Conservation (phyloP, 2,329 filamentous ascomycete genomes). For the Metarhizium sp. region DNA sequence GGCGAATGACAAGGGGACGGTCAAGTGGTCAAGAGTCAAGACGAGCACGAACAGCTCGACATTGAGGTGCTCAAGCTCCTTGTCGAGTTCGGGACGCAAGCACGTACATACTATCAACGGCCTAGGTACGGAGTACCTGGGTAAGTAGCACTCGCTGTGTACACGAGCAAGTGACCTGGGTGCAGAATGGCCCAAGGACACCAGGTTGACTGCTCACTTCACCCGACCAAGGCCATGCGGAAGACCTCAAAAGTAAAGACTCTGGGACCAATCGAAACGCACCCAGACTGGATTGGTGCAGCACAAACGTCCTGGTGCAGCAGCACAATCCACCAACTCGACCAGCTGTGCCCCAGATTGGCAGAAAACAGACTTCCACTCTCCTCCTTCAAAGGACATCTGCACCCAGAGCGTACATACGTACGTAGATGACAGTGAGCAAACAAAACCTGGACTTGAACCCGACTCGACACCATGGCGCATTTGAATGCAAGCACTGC, state of each 20-base stretch:
- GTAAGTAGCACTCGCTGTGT: too few species aligned
- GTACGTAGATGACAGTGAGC: too few species aligned
- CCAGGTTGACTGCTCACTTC: too few species aligned
- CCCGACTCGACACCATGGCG: background rate
- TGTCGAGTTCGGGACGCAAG: too few species aligned
- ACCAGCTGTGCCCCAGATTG: background rate
- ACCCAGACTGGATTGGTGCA: background rate
- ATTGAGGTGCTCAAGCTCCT: too few species aligned
- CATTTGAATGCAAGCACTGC: background rate
- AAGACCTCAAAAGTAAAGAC: background rate
- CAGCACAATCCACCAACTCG: background rate
- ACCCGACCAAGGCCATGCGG: background rate
- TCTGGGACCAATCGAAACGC: background rate
- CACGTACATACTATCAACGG: too few species aligned
- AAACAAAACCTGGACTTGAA: background rate
- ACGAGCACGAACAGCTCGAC: too few species aligned
- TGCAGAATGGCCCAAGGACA: background rate
- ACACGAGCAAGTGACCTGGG: too few species aligned
- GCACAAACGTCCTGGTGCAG: background rate
- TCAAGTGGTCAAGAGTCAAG: too few species aligned
- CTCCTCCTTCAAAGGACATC: too few species aligned
- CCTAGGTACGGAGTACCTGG: too few species aligned
- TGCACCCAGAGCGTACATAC: too few species aligned
- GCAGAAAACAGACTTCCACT: background rate
- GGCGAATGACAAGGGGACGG: background rate